Evolutionary conservation across 148 eudicot genomes (phyloP), one percentile per base, ranked within the genome.

Genomic region (Chenopodium quinoa): DNA sequence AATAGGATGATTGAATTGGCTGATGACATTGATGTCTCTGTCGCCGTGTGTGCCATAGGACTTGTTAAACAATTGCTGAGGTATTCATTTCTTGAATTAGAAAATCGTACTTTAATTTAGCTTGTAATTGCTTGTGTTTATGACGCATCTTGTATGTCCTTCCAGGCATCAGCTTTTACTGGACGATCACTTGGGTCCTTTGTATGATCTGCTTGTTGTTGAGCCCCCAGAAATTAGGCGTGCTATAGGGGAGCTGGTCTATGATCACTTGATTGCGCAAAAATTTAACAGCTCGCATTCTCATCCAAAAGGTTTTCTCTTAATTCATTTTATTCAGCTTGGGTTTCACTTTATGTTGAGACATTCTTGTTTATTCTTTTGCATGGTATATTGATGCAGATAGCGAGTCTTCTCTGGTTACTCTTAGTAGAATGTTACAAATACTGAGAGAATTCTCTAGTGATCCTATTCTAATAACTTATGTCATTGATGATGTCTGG

Each of bases 401-500:
- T 17, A 77, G 40, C 75, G 91, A 90, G 81, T 89, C 98, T 60
- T 86, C 97, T 73, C 89, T 88, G 89, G 91, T 92, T 81, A 91
- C 92, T 84, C 91, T 96, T 19, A 85, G 88, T 83, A 94, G 99
- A 86, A 88, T 96, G 93, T 85, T 93, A 85, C 97, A 91, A 84
- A 96, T 96, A 83, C 83, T 94, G 62, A 90, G 92, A 85, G 99
- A 96, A 83, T 96, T 96, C 81, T 89, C 95, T 40, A 84, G 90
- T 32, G 99, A 93, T 84, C 95, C 91, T 73, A 90, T 96, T 80
- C 84, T 96, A 63, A 90, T 89, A 86, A 89, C 91, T 50, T 96
- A 96, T 80, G 99, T 96, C 83, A 91, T 96, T 77, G 99, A 96
- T 85, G 99, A 96, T 87, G 92, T 93, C 9, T 96, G 99, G 99